A percentile compares a stretch with the other conserved stretches of the same genome.
phyloP scores from a whole-genome alignment of 2,329 filamentous ascomycete species.

The Nannizziopsis arthrosporioides region DNA sequence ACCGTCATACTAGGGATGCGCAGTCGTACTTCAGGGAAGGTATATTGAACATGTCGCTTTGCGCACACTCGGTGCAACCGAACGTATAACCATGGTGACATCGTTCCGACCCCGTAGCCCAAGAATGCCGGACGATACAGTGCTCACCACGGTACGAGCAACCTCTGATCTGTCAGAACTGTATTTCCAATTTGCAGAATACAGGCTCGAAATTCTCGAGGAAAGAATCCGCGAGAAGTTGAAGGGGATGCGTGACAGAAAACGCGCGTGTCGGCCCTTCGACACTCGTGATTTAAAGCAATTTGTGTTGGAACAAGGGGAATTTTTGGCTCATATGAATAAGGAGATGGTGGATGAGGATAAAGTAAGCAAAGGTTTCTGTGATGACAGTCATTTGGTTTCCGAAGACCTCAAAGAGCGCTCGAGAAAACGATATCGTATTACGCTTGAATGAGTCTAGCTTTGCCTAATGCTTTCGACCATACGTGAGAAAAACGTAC shows the following conservation, averaged over 20 bases:
- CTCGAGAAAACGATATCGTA: conserved; percentile 19
- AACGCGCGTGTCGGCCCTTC: conserved; percentile 24
- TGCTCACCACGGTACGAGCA: conserved; percentile 47
- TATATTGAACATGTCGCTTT: conserved; percentile 56
- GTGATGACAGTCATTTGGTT: conserved; percentile 27
- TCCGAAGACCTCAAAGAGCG: conserved; percentile 27
- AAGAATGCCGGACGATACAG: conserved; percentile 47
- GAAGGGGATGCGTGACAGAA: conserved; percentile 26
- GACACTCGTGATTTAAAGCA: conserved; percentile 21
- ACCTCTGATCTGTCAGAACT: conserved; percentile 48
- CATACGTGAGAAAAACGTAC: too few species aligned
- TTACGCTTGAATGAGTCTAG: conserved; percentile 9
- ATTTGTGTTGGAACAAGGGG: conserved; percentile 21
- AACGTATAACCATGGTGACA: conserved; percentile 56
- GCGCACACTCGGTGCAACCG: conserved; percentile 45
- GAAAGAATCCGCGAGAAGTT: conserved; percentile 43
- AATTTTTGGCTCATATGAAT: conserved; percentile 31
- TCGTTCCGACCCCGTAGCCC: conserved; percentile 51
- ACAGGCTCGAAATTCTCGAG: conserved; percentile 52
- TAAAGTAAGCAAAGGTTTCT: conserved; percentile 27
- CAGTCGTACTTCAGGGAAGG: conserved; percentile 54
- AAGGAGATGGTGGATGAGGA: conserved; percentile 32
- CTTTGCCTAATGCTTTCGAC: too few species aligned
- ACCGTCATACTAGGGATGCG: conserved; percentile 42
- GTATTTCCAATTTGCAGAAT: conserved; percentile 51